Base-by-base conservation (phyloP, 768 basidiomycete species). In the Boletus rubropictus region DNA sequence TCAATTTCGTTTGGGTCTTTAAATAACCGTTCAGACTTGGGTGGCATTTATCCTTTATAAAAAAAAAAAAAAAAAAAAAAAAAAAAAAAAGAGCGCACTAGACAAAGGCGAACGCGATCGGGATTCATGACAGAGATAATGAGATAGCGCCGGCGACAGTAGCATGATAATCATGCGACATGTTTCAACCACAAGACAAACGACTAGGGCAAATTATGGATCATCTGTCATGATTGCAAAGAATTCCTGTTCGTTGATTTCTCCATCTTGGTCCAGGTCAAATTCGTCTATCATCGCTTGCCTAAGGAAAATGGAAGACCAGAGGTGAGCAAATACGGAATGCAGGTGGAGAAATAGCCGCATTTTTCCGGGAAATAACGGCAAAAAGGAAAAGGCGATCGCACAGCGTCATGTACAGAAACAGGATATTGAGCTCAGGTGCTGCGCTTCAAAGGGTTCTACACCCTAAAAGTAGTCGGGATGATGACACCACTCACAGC, bases 251-350 rank as follows among this genome's bases (percentile, higher is more conserved):
- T 94, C 87, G 62, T 83, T 93, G 66, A 98, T 98, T 72, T 95
- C 95, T 24, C 94, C 93, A 56, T 99, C 96, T 65, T 92, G 86
- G 71, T 99, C 96, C 21, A 99, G 81, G 68, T 99, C 96, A 63
- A 99, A 99, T 69, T 99, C 96, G 59, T 99, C 96, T 62, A 99
- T 99, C 96, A 99, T 99, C 20, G 96, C 96, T 82, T 97, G 93
- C 56, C 95, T 97, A 57, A 32, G 57, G 49, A 56, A 47, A 55
- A 58, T 49, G 55, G 55, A 60, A 62, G 57, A 60, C 31, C 31
- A 54, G 58, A 56, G 60, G 49, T 66, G 53, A 66, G 56, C 54
- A 67, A 62, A 67, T 59, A 54, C 25, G 51, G 57, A 57, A 56
- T 35, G 28, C n/a, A 15, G 42, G 53, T 46, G 27, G 44, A 18